Conservation (phyloP, 805 yeast genomes). For the Kuraishia hungarica region DNA sequence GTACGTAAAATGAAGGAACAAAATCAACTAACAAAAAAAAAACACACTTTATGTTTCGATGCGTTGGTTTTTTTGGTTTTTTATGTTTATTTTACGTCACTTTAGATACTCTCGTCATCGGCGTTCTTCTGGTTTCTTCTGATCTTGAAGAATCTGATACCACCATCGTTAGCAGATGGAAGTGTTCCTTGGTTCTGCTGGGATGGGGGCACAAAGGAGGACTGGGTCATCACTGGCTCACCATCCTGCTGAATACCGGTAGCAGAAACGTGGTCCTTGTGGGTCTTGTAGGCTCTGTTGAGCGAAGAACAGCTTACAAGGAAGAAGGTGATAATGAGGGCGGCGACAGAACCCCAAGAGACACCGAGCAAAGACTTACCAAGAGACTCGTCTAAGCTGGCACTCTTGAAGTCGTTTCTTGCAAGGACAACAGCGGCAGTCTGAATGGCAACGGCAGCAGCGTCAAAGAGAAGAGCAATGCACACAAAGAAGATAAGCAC, state of each 20-base stretch:
- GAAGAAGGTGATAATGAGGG: constrained; percentile 40
- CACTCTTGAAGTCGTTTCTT: constrained; percentile 52
- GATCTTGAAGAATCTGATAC: constrained; percentile 72
- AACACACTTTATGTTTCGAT: neutral
- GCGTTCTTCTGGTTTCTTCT: constrained; percentile 41
- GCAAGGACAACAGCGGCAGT: constrained; percentile 79
- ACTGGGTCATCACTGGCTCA: constrained; percentile 10
- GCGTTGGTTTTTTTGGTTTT: neutral
- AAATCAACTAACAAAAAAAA: neutral
- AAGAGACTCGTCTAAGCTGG: constrained; percentile 33
- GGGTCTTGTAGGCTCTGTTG: constrained; percentile 41
- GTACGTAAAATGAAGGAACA: neutral
- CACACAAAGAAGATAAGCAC: constrained; percentile 42
- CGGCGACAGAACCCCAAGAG: constrained; percentile 62
- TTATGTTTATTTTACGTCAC: neutral
- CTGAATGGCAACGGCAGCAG: constrained; percentile 59
- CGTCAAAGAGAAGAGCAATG: constrained; percentile 43
- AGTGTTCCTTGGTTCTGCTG: constrained; percentile 15
- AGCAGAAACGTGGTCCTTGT: constrained; percentile 30
- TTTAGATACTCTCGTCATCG: constrained; percentile 25
- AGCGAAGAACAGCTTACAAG: constrained; percentile 43
- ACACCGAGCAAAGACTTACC: constrained; percentile 55
- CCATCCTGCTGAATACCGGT: constrained; percentile 8
- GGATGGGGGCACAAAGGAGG: constrained; percentile 17
- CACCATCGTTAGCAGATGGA: constrained; percentile 33